Base-by-base conservation (phyloP, 768 basidiomycete species). In the Podaxis sp. region DNA sequence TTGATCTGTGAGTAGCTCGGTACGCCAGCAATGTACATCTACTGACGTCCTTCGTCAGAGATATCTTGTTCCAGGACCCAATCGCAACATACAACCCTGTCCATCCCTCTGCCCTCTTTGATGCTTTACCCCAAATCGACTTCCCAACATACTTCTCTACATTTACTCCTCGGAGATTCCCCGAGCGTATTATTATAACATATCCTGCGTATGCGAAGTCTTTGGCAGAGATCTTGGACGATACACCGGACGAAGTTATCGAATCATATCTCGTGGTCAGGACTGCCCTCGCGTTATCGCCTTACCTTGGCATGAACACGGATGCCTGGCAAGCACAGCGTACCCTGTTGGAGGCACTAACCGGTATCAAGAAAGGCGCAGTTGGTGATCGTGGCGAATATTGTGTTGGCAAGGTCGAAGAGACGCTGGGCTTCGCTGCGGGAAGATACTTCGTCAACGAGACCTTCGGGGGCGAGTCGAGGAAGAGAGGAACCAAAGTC, bases 211-310 rank as follows among this genome's bases (percentile, higher is more conserved):
- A 93, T 74, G 80, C 89, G 3, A 71, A 75, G 17, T 84, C 87
- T 4, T 79, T 99, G 12, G 84, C 87, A 7, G 69, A 81, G 42
- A 87, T 98, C 63, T 77, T 99, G 26, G 79, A 85, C 42, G 76
- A 80, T 9, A 92, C 93, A 0, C 74, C 84, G 2, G 76, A 87
- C 7, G 85, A 90, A 46, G 86, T 90, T 7, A 72, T 98, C 30
- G 93, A 96, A 67, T 93, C 88, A 0, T 99, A 99, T 75, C 87
- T 99, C 49, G 83, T 94, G 24, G 79, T 85, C n/a, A 87, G 92
- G 36, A 84, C 89, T 3, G 89, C 90, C 6, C 73, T 93, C 51
- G 72, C 79, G 19, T 81, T 92, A 42, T 86, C 92, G 1, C 82
- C 86, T 1, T 82, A 87, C 65, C 81, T 99, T 11, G 91, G 95